Evolutionary conservation across 306 rosid species (phyloP).

Genomic region (Begonia masoniana): DNA sequence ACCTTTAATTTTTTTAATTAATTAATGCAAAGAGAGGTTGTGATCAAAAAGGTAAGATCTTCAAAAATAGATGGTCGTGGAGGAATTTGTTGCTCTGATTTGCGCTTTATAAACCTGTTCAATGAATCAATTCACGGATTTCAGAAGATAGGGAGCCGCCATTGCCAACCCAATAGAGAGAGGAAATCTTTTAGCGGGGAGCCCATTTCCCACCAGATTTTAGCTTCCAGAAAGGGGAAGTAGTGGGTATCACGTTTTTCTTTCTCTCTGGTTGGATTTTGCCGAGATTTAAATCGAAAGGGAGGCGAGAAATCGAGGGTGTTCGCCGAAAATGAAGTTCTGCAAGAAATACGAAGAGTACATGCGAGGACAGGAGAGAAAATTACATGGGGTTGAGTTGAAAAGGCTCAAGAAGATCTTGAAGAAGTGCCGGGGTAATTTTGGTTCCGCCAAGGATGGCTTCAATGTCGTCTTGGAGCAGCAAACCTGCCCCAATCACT

Average conservation of each 20-base stretch:
- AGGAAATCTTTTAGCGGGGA: not conserved
- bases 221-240: not conserved
- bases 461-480: conserved; percentile 9
- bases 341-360: conserved; percentile 80
- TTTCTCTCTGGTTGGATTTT: not conserved
- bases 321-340: conserved; percentile 55
- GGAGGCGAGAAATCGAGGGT: not conserved
- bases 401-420: conserved; percentile 83
- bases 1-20: no score
- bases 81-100: no score
- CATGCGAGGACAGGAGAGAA: conserved; percentile 64
- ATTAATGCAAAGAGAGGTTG: no score
- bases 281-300: not conserved
- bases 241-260: not conserved
- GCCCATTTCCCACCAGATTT: conserved; percentile 2
- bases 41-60: no score
- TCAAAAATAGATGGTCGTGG: no score
- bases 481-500: conserved; percentile 49
- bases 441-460: conserved; percentile 20
- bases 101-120: no score
- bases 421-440: conserved; percentile 49
- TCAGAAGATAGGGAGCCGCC: no score
- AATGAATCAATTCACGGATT: no score
- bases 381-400: conserved; percentile 69
- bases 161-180: no score